Base-by-base conservation (phyloP, 202 grass and related monocot species). In the Carex sylvatica region DNA sequence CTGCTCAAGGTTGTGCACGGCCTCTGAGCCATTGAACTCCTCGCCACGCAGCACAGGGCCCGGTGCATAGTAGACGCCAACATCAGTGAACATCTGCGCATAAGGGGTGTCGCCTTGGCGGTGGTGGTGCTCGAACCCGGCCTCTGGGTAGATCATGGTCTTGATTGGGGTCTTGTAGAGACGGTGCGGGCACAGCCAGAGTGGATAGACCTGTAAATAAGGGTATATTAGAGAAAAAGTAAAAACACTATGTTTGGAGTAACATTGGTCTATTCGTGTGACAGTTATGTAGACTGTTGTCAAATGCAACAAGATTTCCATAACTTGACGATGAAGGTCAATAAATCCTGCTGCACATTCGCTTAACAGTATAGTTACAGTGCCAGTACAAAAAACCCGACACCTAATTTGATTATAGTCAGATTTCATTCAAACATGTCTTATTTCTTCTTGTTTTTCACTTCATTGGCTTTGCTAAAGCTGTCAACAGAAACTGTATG, bases 161-260 rank as follows among this genome's bases (percentile, higher is more conserved):
- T 92, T 97, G 65, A 92, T 87, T 0, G 94, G 94, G 7, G 92
- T 88, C 88, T 91, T 97, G 94, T 88, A 97, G 35, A 97, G 83
- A 2, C 92, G 90, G 78, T 97, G 94, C 2, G 94, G 92, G 86
- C 94, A 94, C 80, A 97, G 64, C 94, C 94, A 97, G 69, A 97
- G 49, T 1, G 92, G 92, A 82, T 97, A 97, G 2, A 97, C 80
- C 94, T 97, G 80, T 56, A 56, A 55, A 56, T 31, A 56, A n/a
- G 15, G 14, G 52, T 28, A 69, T 69, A 20, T 40, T 42, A 19
- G 23, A 31, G 14, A 31, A 75, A 33, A 14, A 55, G 6, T 31
- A 53, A 54, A 74, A 24, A 16, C 46, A 74, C 14, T 75, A 13
- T 53, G 24, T 3, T 55, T 31, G 5, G 5, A 55, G 24, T 55